These are phyloP conservation scores for Ganoderma resinaceum DNA, from an alignment of 1,284 basidiomycete species.

Conservation along the genomic window DNA sequence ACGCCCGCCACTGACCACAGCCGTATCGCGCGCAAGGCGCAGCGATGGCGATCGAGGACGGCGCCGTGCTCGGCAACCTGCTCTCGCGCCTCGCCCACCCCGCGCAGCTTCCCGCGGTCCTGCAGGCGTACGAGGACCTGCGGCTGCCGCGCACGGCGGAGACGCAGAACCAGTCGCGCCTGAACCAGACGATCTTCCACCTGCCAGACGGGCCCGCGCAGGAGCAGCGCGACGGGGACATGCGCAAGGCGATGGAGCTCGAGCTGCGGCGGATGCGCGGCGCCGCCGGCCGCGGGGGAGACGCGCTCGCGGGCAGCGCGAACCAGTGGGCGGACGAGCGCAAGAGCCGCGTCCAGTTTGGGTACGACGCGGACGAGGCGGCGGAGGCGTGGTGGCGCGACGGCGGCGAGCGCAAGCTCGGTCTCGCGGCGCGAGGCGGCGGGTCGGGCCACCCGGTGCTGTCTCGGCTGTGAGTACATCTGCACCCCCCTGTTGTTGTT, in stretches of 20 bases:
- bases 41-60: constrained; percentile 75
- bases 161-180: constrained; percentile 54
- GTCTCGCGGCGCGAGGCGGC: too few relatives aligned
- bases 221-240: constrained; percentile 53
- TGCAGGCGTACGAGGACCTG: constrained; percentile 60
- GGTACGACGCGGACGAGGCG: constrained; percentile 51
- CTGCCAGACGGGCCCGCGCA: constrained; percentile 62
- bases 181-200: constrained; percentile 62
- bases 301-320: constrained; percentile 43
- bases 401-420: constrained; percentile 34
- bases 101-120: constrained; percentile 51
- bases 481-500: too few relatives aligned
- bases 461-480: too few relatives aligned
- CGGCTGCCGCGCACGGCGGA: constrained; percentile 53
- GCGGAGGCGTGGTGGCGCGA: constrained; percentile 56
- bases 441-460: too few relatives aligned
- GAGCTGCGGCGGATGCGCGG: constrained; percentile 38
- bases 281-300: constrained; percentile 21
- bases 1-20: constrained; percentile 39
- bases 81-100: constrained; percentile 54
- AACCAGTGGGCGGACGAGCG: constrained; percentile 60
- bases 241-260: constrained; percentile 55
- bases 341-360: constrained; percentile 53
- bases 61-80: constrained; percentile 64
- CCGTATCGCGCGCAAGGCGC: constrained; percentile 71